Conservation (phyloP, 73 alveolate genomes). For the Paramecium biaurelia region DNA sequence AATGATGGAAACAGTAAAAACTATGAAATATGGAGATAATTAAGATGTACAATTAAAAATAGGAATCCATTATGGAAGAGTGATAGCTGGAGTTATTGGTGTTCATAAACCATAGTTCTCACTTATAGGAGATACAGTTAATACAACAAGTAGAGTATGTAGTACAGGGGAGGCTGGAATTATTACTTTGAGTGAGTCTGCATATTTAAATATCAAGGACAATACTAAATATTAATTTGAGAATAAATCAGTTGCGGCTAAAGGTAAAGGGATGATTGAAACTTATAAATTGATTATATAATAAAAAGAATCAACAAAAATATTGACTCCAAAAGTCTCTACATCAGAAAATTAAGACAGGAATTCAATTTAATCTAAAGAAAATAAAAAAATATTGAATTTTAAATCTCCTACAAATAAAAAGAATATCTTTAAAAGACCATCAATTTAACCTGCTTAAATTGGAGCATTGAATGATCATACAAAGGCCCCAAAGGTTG, state of each 20-base stretch:
- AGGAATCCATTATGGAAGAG: constrained; percentile 96
- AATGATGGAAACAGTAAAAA: constrained; percentile 56
- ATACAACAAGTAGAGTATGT: constrained; percentile 94
- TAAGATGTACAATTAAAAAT: constrained; percentile 80
- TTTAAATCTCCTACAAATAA: not conserved
- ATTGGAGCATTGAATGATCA: not conserved
- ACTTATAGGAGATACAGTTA: constrained; percentile 94
- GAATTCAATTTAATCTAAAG: not conserved
- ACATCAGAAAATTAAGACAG: not conserved
- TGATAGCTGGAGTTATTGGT: constrained; percentile 96
- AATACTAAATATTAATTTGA: not conserved
- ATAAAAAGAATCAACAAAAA: not conserved
- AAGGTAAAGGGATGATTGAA: constrained; percentile 82
- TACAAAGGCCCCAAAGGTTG: not conserved
- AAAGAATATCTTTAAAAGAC: not conserved
- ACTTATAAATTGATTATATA: constrained; percentile 65
- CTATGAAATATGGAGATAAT: constrained; percentile 51
- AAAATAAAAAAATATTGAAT: not conserved
- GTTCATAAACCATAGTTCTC: constrained; percentile 95
- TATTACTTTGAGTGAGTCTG: constrained; percentile 38
- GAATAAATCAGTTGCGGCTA: constrained; percentile 66
- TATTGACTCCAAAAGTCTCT: not conserved
- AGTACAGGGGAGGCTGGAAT: constrained; percentile 70
- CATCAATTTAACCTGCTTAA: not conserved
- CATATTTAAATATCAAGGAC: not conserved